Conservation (phyloP, 805 yeast genomes). For the Wickerhamiella slavikovae region DNA sequence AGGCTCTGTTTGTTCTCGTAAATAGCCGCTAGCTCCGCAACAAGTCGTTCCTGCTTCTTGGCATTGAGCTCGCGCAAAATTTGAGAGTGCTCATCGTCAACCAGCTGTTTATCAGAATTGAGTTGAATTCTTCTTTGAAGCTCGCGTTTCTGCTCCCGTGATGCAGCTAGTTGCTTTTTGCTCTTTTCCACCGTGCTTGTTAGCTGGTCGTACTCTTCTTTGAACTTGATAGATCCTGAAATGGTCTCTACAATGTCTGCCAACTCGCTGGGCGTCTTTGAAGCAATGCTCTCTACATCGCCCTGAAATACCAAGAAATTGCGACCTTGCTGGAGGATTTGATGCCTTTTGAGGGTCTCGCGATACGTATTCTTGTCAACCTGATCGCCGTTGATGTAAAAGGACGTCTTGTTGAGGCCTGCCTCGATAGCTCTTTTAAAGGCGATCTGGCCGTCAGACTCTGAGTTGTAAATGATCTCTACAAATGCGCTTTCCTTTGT, state of each 20-base stretch:
- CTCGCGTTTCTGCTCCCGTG: slow-evolving; percentile 48
- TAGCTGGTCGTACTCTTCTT: slow-evolving; percentile 43
- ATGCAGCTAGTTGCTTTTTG: slow-evolving; percentile 38
- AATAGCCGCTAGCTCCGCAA: background rate
- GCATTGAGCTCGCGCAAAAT: slow-evolving; percentile 1
- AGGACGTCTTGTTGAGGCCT: background rate
- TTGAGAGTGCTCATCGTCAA: slow-evolving; percentile 27
- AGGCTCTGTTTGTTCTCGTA: background rate
- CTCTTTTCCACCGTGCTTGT: slow-evolving; percentile 36
- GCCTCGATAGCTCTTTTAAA: slow-evolving; percentile 1
- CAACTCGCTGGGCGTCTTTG: slow-evolving; percentile 62
- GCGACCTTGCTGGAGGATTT: slow-evolving; percentile 69
- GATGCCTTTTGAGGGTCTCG: slow-evolving; percentile 46
- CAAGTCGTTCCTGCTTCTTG: background rate
- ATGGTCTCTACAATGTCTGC: slow-evolving; percentile 59
- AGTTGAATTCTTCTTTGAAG: slow-evolving; percentile 56
- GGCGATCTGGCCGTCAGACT: background rate
- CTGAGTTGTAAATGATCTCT: slow-evolving; percentile 1
- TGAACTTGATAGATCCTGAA: slow-evolving; percentile 57
- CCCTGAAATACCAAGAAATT: slow-evolving; percentile 93
- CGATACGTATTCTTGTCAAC: slow-evolving; percentile 28
- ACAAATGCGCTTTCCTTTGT: slow-evolving; percentile 5
- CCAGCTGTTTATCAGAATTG: slow-evolving; percentile 53
- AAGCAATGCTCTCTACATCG: slow-evolving; percentile 82
- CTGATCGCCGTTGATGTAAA: slow-evolving; percentile 6